Evolutionary conservation across 2,329 filamentous ascomycete species (phyloP).

Genomic region (Dothideomycetidae sp.): DNA sequence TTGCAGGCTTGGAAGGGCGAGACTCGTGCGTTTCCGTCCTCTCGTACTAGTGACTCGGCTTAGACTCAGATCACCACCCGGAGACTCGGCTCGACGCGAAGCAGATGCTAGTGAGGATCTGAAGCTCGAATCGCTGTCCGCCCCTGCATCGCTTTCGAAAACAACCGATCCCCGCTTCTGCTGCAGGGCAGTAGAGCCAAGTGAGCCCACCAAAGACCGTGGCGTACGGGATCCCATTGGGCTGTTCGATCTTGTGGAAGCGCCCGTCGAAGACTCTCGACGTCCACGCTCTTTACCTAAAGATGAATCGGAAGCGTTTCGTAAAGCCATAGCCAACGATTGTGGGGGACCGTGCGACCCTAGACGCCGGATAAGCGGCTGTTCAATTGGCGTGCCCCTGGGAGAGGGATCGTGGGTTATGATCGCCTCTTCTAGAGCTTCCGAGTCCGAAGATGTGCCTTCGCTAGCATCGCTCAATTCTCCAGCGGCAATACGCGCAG

Average conservation of each 20-base stretch:
- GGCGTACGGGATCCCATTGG: conserved; percentile 85
- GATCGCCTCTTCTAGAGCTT: conserved; percentile 17
- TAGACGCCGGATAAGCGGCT: conserved; percentile 4
- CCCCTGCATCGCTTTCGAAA: conserved; percentile 67
- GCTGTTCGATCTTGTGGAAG: conserved; percentile 76
- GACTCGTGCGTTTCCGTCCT: conserved; percentile 73
- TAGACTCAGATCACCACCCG: conserved; percentile 70
- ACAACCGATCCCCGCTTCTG: conserved; percentile 55
- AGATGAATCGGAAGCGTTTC: conserved; percentile 37
- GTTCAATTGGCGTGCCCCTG: conserved; percentile 15
- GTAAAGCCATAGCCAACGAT: conserved; percentile 42
- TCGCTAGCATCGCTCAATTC: conserved; percentile 63
- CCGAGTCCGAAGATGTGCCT: conserved; percentile 10
- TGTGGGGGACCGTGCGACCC: conserved; percentile 34
- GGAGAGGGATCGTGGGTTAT: conserved; percentile 14
- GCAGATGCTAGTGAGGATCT: conserved; percentile 65
- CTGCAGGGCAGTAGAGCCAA: conserved; percentile 44
- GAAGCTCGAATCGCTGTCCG: conserved; percentile 76
- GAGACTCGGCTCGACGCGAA: conserved; percentile 68
- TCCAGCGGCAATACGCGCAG: conserved; percentile 73
- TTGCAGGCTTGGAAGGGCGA: conserved; percentile 55
- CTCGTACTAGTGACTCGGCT: conserved; percentile 63
- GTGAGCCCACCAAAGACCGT: conserved; percentile 53
- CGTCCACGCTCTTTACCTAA: conserved; percentile 25
- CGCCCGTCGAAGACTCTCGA: conserved; percentile 47